These are phyloP conservation scores for Clonostachys solani DNA, from an alignment of 2,329 filamentous ascomycete species.

Conservation along the genomic window DNA sequence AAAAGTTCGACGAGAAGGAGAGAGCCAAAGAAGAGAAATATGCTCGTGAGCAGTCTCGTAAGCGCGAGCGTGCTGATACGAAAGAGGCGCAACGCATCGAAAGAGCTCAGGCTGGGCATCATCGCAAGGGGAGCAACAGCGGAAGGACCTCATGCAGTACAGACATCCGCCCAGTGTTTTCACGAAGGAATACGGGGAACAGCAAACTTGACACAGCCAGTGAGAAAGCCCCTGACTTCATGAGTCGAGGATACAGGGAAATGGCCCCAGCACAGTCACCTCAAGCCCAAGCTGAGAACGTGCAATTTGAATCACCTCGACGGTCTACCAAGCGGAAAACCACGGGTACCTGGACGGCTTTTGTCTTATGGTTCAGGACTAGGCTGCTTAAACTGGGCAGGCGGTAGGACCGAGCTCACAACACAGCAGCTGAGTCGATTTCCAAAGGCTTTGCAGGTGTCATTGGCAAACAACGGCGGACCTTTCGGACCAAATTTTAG, in stretches of 20 bases:
- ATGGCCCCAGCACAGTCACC: conserved; percentile 14
- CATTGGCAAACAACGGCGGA: too few species aligned
- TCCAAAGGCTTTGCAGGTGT: too few species aligned
- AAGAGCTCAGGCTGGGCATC: not conserved
- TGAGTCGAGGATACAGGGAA: conserved; percentile 41
- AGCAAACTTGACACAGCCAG: conserved; percentile 5
- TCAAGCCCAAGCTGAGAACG: conserved; percentile 1
- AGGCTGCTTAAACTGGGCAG: conserved; percentile 33
- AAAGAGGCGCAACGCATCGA: conserved; percentile 45
- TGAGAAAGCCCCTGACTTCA: conserved; percentile 38
- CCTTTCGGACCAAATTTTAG: too few species aligned
- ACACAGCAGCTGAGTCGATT: not conserved
- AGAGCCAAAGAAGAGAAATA: conserved; percentile 58
- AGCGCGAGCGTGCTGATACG: conserved; percentile 52
- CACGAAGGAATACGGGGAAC: conserved; percentile 17
- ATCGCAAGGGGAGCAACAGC: not conserved
- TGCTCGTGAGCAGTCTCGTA: conserved; percentile 52
- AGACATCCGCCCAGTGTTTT: conserved; percentile 18
- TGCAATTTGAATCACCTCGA: conserved; percentile 1
- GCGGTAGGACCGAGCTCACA: conserved; percentile 20
- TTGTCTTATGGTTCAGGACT: conserved; percentile 62
- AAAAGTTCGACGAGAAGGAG: conserved; percentile 60
- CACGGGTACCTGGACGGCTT: conserved; percentile 57
- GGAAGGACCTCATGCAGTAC: conserved; percentile 21
- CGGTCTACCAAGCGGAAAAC: conserved; percentile 55